phyloP scores from a whole-genome alignment of 495 filamentous ascomycete species.

The Saxophila tyrrhenica region DNA sequence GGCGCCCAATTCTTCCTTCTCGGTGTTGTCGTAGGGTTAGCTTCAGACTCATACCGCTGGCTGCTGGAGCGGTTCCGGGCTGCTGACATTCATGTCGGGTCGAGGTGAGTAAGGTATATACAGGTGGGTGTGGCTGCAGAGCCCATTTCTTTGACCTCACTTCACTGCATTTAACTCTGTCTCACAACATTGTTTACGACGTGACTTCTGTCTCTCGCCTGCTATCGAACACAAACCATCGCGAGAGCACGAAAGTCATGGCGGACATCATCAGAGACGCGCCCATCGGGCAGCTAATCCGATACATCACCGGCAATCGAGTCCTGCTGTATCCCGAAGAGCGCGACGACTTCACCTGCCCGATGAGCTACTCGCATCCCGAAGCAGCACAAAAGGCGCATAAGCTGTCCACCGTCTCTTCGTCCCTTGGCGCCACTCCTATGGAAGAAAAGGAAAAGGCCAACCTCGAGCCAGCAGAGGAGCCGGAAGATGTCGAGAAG shows the following conservation, averaged over 20 bases:
- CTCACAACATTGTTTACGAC: neutral
- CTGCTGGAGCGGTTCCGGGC: no score
- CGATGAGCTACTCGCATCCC: constrained; percentile 33
- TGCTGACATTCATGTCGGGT: no score
- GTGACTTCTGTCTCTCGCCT: neutral
- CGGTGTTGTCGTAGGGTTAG: neutral
- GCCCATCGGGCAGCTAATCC: constrained; percentile 21
- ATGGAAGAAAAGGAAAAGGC: no score
- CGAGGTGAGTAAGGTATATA: no score
- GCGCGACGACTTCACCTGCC: constrained; percentile 15
- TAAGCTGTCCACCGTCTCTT: neutral
- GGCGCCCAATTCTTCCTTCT: neutral
- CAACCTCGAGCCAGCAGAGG: neutral
- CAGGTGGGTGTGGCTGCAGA: no score
- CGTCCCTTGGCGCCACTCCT: no score
- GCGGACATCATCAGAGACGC: constrained; percentile 22
- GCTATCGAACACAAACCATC: neutral
- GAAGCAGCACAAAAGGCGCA: constrained; percentile 18
- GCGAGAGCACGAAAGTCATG: constrained; percentile 13
- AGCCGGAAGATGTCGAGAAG: constrained; percentile 7
- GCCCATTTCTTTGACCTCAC: no score
- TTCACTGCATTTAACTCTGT: neutral
- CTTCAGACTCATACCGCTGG: no score
- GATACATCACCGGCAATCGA: constrained; percentile 17
- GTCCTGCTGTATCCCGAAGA: constrained; percentile 22